Evolutionary conservation across 2,329 filamentous ascomycete genomes (phyloP).

Genomic region (Cercospora zeae-maydis): DNA sequence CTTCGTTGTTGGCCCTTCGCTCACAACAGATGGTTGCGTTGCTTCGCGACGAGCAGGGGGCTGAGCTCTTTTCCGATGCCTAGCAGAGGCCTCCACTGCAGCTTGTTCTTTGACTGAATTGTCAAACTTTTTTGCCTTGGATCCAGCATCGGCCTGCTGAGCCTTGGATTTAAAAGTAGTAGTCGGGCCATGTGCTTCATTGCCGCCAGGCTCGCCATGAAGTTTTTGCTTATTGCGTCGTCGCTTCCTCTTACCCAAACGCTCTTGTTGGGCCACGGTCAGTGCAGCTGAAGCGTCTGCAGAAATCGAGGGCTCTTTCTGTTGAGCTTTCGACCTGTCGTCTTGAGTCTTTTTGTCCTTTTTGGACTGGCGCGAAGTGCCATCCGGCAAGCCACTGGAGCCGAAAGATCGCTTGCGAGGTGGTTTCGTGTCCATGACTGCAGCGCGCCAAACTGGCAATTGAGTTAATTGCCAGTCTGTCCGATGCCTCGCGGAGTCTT

Average conservation of each 20-base stretch:
- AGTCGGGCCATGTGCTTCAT: neutral
- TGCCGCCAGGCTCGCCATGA: neutral
- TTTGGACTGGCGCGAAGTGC: neutral
- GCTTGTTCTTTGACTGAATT: neutral
- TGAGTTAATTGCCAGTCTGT: neutral
- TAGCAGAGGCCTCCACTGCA: neutral
- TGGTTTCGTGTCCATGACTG: neutral
- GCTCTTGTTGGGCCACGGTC: neutral
- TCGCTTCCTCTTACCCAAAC: neutral
- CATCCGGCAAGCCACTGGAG: neutral
- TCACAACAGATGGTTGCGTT: neutral
- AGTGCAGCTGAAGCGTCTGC: neutral
- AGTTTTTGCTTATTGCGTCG: neutral
- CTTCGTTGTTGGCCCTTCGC: neutral
- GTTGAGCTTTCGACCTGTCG: neutral
- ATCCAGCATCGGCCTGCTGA: neutral
- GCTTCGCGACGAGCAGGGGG: neutral
- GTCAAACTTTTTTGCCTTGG: neutral
- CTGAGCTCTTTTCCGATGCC: neutral
- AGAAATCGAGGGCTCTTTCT: no score
- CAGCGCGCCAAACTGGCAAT: neutral
- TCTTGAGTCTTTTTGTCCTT: neutral
- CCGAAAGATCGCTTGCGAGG: constrained; percentile 4
- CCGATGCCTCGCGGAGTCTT: neutral
- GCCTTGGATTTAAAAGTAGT: neutral